phyloP scores from a whole-genome alignment of 169 alveolate species.

The Theileria parva region DNA sequence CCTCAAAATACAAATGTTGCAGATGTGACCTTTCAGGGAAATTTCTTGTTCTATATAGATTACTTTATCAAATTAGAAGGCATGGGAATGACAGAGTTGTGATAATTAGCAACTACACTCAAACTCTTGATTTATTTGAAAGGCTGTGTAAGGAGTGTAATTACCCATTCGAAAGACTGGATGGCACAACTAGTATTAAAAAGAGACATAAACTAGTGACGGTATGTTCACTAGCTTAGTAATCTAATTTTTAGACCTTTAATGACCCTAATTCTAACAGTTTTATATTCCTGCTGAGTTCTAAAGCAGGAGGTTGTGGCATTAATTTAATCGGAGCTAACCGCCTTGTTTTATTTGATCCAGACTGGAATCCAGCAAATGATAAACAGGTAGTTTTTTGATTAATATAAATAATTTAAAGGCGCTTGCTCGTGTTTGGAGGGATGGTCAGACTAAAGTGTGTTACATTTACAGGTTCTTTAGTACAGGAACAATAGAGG shows the following conservation, averaged over 20 bases:
- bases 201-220: conserved; percentile 85
- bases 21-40: conserved; percentile 65
- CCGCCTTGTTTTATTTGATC: conserved; percentile 94
- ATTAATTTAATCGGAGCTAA: conserved; percentile 96
- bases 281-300: conserved; percentile 90
- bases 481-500: conserved; percentile 98
- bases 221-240: conserved; percentile 42
- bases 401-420: conserved; percentile 27
- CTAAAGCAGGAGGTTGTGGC: conserved; percentile 99
- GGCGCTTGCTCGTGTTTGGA: conserved; percentile 95
- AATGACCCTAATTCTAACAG: conserved; percentile 84
- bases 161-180: conserved; percentile 86
- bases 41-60: conserved; percentile 59
- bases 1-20: conserved; percentile 23
- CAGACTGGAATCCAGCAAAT: conserved; percentile 99
- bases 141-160: conserved; percentile 81
- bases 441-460: conserved; percentile 95
- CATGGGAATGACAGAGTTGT: conserved; percentile 86
- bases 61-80: conserved; percentile 75
- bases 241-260: conserved; percentile 61
- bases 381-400: conserved; percentile 89
- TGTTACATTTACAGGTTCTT: conserved; percentile 95
- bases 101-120: conserved; percentile 88
- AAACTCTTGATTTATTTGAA: conserved; percentile 87
- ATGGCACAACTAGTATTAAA: conserved; percentile 85